Evolutionary conservation across 441 rosid species (phyloP).

Genomic region (Syzygium malaccense): DNA sequence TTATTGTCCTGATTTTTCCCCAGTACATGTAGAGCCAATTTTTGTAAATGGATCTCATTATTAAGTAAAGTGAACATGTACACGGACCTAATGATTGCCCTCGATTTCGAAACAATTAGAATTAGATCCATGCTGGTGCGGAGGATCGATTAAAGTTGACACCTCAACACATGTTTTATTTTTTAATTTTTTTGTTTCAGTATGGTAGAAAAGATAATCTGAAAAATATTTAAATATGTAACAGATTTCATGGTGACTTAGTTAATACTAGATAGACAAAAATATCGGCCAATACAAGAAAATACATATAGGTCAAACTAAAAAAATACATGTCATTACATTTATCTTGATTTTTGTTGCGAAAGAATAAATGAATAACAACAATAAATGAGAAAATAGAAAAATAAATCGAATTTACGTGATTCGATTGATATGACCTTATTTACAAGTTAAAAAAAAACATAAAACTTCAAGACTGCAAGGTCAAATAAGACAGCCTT

Average conservation of each 20-base stretch:
- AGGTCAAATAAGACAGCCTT: too few species aligned
- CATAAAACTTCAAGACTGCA: too few species aligned
- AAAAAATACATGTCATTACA: too few species aligned
- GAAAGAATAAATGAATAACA: background rate
- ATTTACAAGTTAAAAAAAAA: too few species aligned
- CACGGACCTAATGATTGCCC: background rate
- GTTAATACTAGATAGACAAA: background rate
- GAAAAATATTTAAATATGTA: background rate
- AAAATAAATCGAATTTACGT: too few species aligned
- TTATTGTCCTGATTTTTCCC: background rate
- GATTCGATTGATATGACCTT: too few species aligned
- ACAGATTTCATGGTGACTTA: accelerated
- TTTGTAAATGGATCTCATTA: background rate
- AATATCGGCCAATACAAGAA: background rate
- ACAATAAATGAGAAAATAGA: too few species aligned
- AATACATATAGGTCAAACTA: too few species aligned
- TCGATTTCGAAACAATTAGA: too few species aligned
- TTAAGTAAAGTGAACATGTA: background rate
- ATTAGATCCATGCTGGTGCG: too few species aligned
- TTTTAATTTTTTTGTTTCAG: background rate
- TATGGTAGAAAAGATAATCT: background rate
- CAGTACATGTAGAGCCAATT: accelerated
- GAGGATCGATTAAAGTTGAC: too few species aligned
- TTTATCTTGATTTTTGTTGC: too few species aligned
- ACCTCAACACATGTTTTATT: accelerated